These are phyloP conservation scores for Mucor racemosus DNA, from an alignment of 371 early-diverging fungal genomes.

Conservation along the genomic window DNA sequence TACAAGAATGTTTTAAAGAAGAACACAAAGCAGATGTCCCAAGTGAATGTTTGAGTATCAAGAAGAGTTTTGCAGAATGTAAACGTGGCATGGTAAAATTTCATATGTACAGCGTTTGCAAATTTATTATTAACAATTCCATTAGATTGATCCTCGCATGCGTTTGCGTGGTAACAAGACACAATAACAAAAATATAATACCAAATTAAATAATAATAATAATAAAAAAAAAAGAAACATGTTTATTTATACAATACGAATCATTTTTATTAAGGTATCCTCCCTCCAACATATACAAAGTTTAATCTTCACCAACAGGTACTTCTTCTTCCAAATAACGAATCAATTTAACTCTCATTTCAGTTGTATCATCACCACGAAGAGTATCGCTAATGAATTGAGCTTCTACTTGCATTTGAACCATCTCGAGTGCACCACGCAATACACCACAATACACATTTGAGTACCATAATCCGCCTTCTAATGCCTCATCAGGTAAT, in stretches of 20 bases:
- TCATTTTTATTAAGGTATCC: slow-evolving; percentile 6
- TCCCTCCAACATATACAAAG: background rate
- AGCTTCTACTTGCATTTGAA: slow-evolving; percentile 91
- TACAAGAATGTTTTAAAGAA: slow-evolving; percentile 68
- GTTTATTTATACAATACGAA: background rate
- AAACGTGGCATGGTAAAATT: slow-evolving; percentile 67
- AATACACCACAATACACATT: slow-evolving; percentile 95
- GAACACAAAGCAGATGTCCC: slow-evolving; percentile 68
- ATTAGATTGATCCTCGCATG: slow-evolving; percentile 56
- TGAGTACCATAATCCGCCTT: slow-evolving; percentile 92
- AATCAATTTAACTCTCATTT: slow-evolving; percentile 87
- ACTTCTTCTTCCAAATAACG: slow-evolving; percentile 94
- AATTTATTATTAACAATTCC: background rate
- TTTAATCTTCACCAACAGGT: slow-evolving; percentile 90
- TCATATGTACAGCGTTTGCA: background rate
- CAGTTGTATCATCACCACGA: slow-evolving; percentile 89
- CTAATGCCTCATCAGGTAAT: slow-evolving; percentile 77
- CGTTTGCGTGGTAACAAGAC: slow-evolving; percentile 56
- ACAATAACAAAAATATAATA: slow-evolving; percentile 27
- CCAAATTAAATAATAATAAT: slow-evolving; percentile 9
- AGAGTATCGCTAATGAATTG: slow-evolving; percentile 85
- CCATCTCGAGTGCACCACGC: slow-evolving; percentile 95
- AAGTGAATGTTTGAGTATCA: slow-evolving; percentile 65
- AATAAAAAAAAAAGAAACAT: background rate
- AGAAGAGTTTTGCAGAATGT: slow-evolving; percentile 73